A percentile compares a stretch with the other conserved stretches of the same genome.
Conservation (phyloP, 78 protist species). For the Polysphondylium violaceum region DNA sequence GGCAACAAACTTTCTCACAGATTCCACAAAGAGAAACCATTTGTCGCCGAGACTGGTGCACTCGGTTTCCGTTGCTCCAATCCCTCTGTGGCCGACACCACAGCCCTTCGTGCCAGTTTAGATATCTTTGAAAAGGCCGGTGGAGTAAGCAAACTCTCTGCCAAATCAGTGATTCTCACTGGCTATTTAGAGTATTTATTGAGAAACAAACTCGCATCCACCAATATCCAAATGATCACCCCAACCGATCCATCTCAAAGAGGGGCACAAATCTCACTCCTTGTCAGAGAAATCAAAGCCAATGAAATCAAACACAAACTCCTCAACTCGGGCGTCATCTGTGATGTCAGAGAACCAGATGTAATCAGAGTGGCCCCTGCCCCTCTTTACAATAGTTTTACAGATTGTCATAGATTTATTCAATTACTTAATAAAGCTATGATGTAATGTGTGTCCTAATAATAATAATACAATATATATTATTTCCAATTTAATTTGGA, state of each 20-base stretch:
- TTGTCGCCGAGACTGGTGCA: slow-evolving; percentile 83
- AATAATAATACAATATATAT: no score
- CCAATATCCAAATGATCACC: slow-evolving; percentile 72
- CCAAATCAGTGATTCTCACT: slow-evolving; percentile 82
- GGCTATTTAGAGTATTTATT: slow-evolving; percentile 89
- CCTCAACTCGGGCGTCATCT: slow-evolving; percentile 75
- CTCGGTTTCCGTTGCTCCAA: slow-evolving; percentile 88
- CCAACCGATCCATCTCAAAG: slow-evolving; percentile 78
- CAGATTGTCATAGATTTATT: slow-evolving; percentile 83
- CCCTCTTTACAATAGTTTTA: slow-evolving; percentile 93
- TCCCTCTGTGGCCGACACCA: slow-evolving; percentile 85
- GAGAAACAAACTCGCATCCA: neutral
- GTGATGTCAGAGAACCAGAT: slow-evolving; percentile 88
- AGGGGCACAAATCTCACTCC: slow-evolving; percentile 89
- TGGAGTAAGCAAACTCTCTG: slow-evolving; percentile 40
- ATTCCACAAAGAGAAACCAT: slow-evolving; percentile 87
- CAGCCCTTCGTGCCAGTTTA: slow-evolving; percentile 80
- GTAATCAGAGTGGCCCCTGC: slow-evolving; percentile 92
- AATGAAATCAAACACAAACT: slow-evolving; percentile 21
- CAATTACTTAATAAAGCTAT: slow-evolving; percentile 37
- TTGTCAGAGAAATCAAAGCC: slow-evolving; percentile 30
- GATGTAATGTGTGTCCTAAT: no score
- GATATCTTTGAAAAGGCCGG: slow-evolving; percentile 85
- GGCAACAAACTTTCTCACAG: slow-evolving; percentile 85
- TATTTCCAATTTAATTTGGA: no score